A percentile compares a stretch with the other conserved stretches of the same genome.
Evolutionary conservation across 192 early-diverging fungal genomes (phyloP).

Genomic region (Podochytrium sp.): DNA sequence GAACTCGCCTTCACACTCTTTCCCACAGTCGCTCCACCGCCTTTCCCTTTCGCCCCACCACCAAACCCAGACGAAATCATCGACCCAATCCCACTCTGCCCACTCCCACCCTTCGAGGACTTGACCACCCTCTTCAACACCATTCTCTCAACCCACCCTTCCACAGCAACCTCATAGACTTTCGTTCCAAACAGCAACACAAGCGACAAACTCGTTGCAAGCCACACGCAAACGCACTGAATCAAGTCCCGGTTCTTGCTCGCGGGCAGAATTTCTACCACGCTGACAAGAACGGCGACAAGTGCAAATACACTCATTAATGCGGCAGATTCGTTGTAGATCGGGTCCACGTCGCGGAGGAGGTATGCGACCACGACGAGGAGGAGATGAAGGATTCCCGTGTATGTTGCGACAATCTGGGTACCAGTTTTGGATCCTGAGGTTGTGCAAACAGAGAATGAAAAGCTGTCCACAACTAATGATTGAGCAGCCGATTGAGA

Average conservation of each 20-base stretch:
- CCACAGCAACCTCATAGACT: not conserved
- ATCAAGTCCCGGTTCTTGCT: not conserved
- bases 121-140: not conserved
- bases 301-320: not conserved
- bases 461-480: no score
- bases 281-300: not conserved
- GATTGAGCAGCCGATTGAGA: no score
- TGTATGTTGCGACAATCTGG: no score
- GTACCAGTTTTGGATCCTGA: no score
- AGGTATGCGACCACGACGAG: slow-evolving; percentile 4
- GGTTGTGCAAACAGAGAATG: no score
- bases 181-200: not conserved
- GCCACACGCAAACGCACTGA: not conserved
- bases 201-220: not conserved
- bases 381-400: no score
- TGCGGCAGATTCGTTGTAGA: not conserved
- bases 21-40: not conserved
- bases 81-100: not conserved
- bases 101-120: not conserved
- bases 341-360: not conserved
- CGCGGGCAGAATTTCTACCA: not conserved
- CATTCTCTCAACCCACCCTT: not conserved
- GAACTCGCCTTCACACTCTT: no score
- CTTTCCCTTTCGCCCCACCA: not conserved
- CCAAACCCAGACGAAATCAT: not conserved